These are phyloP conservation scores for Petunia secreta DNA, from an alignment of 257 asterid species.

Conservation along the genomic window DNA sequence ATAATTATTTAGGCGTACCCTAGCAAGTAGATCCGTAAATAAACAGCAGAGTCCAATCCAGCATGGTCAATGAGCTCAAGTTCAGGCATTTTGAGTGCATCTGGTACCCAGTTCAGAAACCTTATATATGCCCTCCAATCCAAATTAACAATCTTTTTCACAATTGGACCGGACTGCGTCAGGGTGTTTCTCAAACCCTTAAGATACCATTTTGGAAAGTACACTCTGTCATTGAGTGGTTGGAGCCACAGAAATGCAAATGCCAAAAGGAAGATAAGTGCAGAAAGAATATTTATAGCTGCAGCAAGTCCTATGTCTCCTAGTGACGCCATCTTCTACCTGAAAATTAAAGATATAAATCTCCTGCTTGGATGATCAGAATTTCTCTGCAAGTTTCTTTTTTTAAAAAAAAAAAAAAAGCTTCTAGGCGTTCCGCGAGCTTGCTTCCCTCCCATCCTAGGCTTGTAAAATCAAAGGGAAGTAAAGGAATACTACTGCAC, in stretches of 20 bases:
- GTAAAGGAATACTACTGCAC: no score
- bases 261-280: slow-evolving; percentile 68
- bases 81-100: slow-evolving; percentile 94
- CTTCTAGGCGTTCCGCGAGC: no score
- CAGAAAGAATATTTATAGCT: slow-evolving; percentile 70
- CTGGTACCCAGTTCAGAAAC: slow-evolving; percentile 93
- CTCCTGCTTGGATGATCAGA: neutral
- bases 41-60: slow-evolving; percentile 90
- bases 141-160: slow-evolving; percentile 68
- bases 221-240: slow-evolving; percentile 90
- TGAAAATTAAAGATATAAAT: slow-evolving; percentile 5
- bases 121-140: slow-evolving; percentile 88
- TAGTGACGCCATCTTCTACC: slow-evolving; percentile 75
- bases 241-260: slow-evolving; percentile 87
- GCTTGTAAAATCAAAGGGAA: no score
- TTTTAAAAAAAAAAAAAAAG: neutral
- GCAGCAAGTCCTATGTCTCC: slow-evolving; percentile 91
- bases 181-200: slow-evolving; percentile 88
- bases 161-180: slow-evolving; percentile 56
- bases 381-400: neutral
- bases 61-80: slow-evolving; percentile 94
- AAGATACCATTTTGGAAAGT: slow-evolving; percentile 96
- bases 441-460: no score
- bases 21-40: slow-evolving; percentile 85
- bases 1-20: slow-evolving; percentile 52